phyloP scores from a whole-genome alignment of 176 grass and related monocot species.

The Avena insularis region DNA sequence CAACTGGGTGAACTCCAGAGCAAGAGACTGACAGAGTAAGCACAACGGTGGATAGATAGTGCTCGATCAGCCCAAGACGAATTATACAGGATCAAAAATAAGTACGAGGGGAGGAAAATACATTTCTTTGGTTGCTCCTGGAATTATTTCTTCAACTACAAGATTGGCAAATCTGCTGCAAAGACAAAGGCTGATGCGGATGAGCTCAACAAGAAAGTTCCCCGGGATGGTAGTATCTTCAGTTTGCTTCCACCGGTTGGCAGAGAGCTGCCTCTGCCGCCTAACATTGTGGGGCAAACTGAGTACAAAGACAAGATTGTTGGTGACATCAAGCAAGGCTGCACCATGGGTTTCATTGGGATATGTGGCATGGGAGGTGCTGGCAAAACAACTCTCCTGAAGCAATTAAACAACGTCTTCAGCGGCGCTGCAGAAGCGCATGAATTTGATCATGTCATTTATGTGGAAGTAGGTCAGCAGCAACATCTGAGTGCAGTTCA shows the following conservation, averaged over 20 bases:
- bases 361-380: conserved; percentile 4
- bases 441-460: neutral
- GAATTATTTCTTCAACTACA: conserved; percentile 24
- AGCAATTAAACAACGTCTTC: neutral
- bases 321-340: neutral
- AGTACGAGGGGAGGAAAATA: neutral
- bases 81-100: neutral
- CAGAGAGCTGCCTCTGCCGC: conserved; percentile 27
- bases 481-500: neutral
- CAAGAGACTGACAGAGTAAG: neutral
- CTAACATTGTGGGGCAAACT: neutral
- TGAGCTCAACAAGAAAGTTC: neutral
- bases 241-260: neutral
- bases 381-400: neutral
- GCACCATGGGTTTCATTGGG: neutral
- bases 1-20: neutral
- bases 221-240: conserved; percentile 9
- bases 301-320: neutral
- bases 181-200: neutral
- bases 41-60: neutral
- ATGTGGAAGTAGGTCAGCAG: neutral
- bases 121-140: neutral
- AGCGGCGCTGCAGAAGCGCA: neutral
- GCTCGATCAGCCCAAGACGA: neutral
- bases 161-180: neutral